A percentile compares a stretch with the other conserved stretches of the same genome.
Conservation (phyloP, 1,284 basidiomycete genomes). For the Volvariella surrecta region DNA sequence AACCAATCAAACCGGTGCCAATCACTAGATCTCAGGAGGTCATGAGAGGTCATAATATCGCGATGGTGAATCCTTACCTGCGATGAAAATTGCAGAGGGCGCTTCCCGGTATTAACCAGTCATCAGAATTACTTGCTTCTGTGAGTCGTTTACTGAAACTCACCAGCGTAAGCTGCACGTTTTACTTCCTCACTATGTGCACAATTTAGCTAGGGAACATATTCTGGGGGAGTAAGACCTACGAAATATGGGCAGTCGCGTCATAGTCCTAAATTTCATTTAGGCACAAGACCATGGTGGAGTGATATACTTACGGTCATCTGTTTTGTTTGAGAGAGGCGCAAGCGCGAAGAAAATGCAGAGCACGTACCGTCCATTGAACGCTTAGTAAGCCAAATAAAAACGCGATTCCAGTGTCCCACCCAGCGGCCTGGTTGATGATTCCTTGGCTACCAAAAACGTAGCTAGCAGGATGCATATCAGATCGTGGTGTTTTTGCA, state of each 20-base stretch:
- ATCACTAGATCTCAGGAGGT: slow-evolving; percentile 39
- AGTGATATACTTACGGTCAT: slow-evolving; percentile 47
- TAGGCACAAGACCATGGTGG: slow-evolving; percentile 3
- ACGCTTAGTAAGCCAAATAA: slow-evolving; percentile 84
- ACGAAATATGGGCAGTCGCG: slow-evolving; percentile 85
- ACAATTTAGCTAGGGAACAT: not conserved
- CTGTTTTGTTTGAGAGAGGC: slow-evolving; percentile 20
- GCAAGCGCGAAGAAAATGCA: not conserved
- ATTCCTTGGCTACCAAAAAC: slow-evolving; percentile 70
- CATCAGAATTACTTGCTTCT: no score
- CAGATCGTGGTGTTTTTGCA: slow-evolving; percentile 63
- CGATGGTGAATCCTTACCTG: slow-evolving; percentile 30
- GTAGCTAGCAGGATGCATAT: slow-evolving; percentile 77
- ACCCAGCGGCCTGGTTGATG: slow-evolving; percentile 72
- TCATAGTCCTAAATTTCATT: slow-evolving; percentile 40
- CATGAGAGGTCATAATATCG: not conserved
- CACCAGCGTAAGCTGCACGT: slow-evolving; percentile 80
- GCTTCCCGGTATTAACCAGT: slow-evolving; percentile 26
- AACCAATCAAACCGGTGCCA: slow-evolving; percentile 78
- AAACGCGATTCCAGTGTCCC: slow-evolving; percentile 78
- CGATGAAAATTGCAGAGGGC: slow-evolving; percentile 78
- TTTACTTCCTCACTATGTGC: slow-evolving; percentile 73
- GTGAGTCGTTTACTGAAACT: no score
- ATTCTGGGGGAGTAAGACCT: slow-evolving; percentile 18
- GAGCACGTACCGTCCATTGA: slow-evolving; percentile 72